These are phyloP conservation scores for Paramecium bursaria DNA, from an alignment of 73 alveolate genomes.

Conservation along the genomic window DNA sequence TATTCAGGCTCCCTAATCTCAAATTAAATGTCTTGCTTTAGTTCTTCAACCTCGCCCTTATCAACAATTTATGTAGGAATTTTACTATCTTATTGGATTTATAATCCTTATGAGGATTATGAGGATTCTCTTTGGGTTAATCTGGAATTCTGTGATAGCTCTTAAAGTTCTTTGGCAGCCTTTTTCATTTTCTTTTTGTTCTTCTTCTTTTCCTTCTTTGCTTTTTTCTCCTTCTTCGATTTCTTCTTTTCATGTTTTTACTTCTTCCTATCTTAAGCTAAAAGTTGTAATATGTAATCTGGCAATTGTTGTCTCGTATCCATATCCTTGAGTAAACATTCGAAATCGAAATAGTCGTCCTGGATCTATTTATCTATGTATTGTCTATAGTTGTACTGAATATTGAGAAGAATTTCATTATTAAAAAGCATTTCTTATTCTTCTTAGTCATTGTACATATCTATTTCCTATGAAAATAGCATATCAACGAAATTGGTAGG, in stretches of 20 bases:
- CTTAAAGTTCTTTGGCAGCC: constrained; percentile 11
- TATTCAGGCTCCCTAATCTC: not conserved
- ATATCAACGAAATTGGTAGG: not conserved
- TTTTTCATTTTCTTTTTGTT: constrained; percentile 36
- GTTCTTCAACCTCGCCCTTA: not conserved
- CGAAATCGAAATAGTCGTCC: constrained; percentile 1
- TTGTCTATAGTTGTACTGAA: not conserved
- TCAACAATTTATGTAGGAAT: not conserved
- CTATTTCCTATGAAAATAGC: not conserved
- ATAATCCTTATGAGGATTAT: not conserved
- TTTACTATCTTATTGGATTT: constrained; percentile 1
- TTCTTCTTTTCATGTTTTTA: not conserved
- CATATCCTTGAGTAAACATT: not conserved
- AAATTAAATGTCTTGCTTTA: too few species aligned
- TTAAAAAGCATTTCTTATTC: not conserved
- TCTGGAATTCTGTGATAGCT: constrained; percentile 9
- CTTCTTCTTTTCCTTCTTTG: not conserved
- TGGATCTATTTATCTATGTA: constrained; percentile 16
- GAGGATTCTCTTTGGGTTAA: constrained; percentile 6
- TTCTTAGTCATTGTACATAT: constrained; percentile 1
- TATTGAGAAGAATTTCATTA: constrained; percentile 34
- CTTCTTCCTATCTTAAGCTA: not conserved
- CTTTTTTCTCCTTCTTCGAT: not conserved
- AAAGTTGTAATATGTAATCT: too few species aligned
- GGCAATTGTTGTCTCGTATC: too few species aligned